Evolutionary conservation across 805 yeast genomes (phyloP).

Genomic region (Saccharomyces jurei): DNA sequence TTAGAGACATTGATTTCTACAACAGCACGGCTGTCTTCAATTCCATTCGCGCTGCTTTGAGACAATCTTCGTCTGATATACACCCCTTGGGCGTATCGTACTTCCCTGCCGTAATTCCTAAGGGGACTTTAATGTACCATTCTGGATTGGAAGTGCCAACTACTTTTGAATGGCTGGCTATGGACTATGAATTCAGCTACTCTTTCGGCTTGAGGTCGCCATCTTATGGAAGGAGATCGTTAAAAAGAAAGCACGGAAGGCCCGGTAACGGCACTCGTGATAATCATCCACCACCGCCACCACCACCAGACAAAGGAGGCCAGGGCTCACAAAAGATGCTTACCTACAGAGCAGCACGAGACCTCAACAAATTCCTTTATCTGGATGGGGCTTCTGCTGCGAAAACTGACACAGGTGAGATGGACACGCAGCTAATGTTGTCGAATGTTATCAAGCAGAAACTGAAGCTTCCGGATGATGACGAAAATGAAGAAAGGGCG

Average conservation of each 20-base stretch:
- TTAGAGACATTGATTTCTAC: constrained; percentile 32
- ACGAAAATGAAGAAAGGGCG: constrained; percentile 22
- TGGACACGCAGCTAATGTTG: constrained; percentile 48
- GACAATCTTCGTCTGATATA: constrained; percentile 43
- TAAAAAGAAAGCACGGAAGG: constrained; percentile 3
- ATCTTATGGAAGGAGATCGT: constrained; percentile 17
- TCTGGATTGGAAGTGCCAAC: constrained; percentile 41
- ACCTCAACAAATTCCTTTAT: constrained; percentile 42
- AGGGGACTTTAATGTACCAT: constrained; percentile 52
- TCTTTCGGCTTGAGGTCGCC: constrained; percentile 32
- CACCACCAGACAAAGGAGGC: not conserved
- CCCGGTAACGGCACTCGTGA: constrained; percentile 1
- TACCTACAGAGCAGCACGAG: constrained; percentile 41
- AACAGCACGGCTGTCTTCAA: constrained; percentile 53
- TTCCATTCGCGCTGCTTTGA: constrained; percentile 44
- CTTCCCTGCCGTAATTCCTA: constrained; percentile 53
- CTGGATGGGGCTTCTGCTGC: constrained; percentile 68
- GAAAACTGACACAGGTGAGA: constrained; percentile 46
- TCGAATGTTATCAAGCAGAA: constrained; percentile 26
- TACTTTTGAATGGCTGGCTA: constrained; percentile 53
- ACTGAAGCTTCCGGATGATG: constrained; percentile 8
- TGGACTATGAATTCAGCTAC: constrained; percentile 56
- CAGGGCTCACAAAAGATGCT: constrained; percentile 8
- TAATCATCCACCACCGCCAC: not conserved
- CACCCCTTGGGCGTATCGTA: constrained; percentile 50